phyloP scores from a whole-genome alignment of 805 yeast species.

The Myxozyma monticola region DNA sequence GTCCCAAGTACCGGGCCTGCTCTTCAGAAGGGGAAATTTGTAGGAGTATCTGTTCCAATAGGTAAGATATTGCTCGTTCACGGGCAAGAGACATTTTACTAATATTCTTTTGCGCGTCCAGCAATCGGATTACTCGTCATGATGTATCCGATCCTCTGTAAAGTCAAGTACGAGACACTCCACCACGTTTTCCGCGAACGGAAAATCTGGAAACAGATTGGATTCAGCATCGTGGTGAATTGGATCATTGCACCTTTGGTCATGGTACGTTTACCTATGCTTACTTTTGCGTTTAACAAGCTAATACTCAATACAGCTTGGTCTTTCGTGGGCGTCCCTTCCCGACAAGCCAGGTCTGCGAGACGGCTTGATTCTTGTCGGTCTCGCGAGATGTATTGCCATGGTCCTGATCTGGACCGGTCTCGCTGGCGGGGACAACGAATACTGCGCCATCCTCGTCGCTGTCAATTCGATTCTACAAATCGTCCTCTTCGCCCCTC shows the following conservation, averaged over 20 bases:
- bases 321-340: slow-evolving; percentile 53
- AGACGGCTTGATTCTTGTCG: slow-evolving; percentile 57
- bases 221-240: slow-evolving; percentile 48
- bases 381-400: slow-evolving; percentile 61
- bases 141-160: slow-evolving; percentile 60
- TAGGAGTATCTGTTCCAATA: slow-evolving; percentile 34
- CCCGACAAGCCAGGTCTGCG: slow-evolving; percentile 51
- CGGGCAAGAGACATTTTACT: background rate
- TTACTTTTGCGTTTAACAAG: background rate
- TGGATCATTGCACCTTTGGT: slow-evolving; percentile 58
- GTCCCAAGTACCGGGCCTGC: slow-evolving; percentile 30
- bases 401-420: slow-evolving; percentile 47
- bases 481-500: slow-evolving; percentile 54
- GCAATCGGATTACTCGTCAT: slow-evolving; percentile 44
- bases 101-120: too few relatives aligned
- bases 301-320: slow-evolving; percentile 32
- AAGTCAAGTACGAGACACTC: slow-evolving; percentile 52
- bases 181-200: slow-evolving; percentile 35
- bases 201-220: slow-evolving; percentile 37
- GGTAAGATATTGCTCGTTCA: slow-evolving; percentile 11
- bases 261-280: slow-evolving; percentile 54
- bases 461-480: slow-evolving; percentile 51
- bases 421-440: slow-evolving; percentile 52
- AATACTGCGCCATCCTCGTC: slow-evolving; percentile 45
- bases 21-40: slow-evolving; percentile 28